A percentile compares a stretch with the other conserved stretches of the same genome.
These are phyloP conservation scores for Circinella umbellata DNA, from an alignment of 371 early-diverging fungal species.

Conservation along the genomic window DNA sequence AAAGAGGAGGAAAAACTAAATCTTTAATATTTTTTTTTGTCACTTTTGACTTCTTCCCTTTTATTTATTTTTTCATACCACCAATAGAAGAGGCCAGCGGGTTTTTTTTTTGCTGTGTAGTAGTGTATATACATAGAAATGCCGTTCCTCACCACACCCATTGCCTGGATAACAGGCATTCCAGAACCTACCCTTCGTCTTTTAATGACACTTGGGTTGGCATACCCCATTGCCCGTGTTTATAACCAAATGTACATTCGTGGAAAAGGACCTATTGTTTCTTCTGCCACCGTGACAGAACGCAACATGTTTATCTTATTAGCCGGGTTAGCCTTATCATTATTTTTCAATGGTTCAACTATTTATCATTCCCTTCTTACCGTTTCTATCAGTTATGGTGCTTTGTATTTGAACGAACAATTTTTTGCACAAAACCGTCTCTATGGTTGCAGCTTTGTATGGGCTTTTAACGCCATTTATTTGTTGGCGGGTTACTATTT, in stretches of 20 bases:
- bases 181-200: constrained; percentile 65
- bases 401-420: constrained; percentile 42
- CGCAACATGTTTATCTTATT: constrained; percentile 58
- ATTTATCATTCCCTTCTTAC: constrained; percentile 67
- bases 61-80: no score
- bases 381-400: constrained; percentile 55
- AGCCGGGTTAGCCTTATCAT: constrained; percentile 57
- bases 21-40: no score
- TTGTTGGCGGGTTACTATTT: constrained; percentile 61
- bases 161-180: constrained; percentile 52
- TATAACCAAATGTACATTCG: constrained; percentile 40
- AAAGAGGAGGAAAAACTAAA: no score
- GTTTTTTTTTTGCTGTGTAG: no score
- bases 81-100: no score
- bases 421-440: constrained; percentile 36
- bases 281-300: constrained; percentile 37
- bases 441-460: constrained; percentile 46
- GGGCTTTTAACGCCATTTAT: constrained; percentile 67
- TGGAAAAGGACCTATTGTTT: constrained; percentile 22
- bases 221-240: constrained; percentile 58
- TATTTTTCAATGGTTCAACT: constrained; percentile 63
- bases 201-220: constrained; percentile 54
- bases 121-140: background rate
- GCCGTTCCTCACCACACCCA: constrained; percentile 29
- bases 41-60: no score